A percentile compares a stretch with the other conserved stretches of the same genome.
Evolutionary conservation across 129 eudicot genomes (phyloP).

Genomic region (Artemisia annua): DNA sequence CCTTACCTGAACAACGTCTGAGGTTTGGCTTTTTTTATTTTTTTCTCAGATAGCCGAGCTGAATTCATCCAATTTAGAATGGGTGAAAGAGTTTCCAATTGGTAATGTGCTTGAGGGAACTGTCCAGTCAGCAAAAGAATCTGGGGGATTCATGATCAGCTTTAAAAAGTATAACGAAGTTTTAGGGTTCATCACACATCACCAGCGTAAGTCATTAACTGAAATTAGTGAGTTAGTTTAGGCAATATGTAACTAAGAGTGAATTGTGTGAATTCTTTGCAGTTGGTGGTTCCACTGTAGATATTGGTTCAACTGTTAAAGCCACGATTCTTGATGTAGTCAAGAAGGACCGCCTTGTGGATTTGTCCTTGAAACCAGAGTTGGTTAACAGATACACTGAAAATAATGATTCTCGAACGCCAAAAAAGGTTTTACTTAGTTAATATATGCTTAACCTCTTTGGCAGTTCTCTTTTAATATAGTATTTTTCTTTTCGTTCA

Average conservation of each 20-base stretch:
- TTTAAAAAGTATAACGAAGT: constrained; percentile 61
- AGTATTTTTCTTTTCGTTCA: too few species aligned
- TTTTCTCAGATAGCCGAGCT: constrained; percentile 70
- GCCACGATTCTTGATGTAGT: constrained; percentile 83
- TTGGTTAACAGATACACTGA: constrained; percentile 42
- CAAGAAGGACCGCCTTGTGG: constrained; percentile 82
- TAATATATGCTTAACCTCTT: background rate
- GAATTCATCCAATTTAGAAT: constrained; percentile 48
- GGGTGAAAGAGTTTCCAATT: constrained; percentile 60
- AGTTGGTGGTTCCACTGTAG: constrained; percentile 66
- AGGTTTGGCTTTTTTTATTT: background rate
- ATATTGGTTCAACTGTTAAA: constrained; percentile 52
- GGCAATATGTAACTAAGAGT: constrained; percentile 1
- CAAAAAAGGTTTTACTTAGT: constrained; percentile 47
- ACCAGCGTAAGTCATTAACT: too few species aligned
- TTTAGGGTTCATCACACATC: constrained; percentile 46
- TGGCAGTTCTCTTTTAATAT: too few species aligned
- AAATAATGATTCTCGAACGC: constrained; percentile 35
- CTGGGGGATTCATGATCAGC: constrained; percentile 67
- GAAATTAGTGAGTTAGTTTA: background rate
- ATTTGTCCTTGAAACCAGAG: constrained; percentile 76
- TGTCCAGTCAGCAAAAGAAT: constrained; percentile 64
- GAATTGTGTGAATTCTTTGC: constrained; percentile 21
- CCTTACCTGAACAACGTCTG: constrained; percentile 2
- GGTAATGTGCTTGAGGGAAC: constrained; percentile 66